A percentile compares a stretch with the other conserved stretches of the same genome.
These are phyloP conservation scores for Pythium rhizo-oryzae DNA, from an alignment of 352 stramenopile genomes.

Conservation along the genomic window DNA sequence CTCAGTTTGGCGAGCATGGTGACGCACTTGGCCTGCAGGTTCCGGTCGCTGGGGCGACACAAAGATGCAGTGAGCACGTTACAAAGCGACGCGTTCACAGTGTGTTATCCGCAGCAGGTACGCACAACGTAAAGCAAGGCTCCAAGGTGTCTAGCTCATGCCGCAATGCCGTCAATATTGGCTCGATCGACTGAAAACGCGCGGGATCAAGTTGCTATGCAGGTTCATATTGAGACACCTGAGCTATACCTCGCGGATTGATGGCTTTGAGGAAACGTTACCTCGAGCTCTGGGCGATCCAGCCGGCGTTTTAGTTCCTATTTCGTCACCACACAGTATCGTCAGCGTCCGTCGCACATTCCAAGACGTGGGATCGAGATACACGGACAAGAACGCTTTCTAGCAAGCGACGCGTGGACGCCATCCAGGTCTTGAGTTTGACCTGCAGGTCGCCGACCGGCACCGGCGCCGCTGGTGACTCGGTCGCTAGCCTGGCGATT, in stretches of 20 bases:
- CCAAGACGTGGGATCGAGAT: not conserved
- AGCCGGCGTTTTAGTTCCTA: slow-evolving; percentile 26
- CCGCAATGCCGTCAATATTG: slow-evolving; percentile 9
- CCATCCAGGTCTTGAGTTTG: slow-evolving; percentile 32
- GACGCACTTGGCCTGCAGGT: slow-evolving; percentile 27
- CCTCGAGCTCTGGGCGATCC: slow-evolving; percentile 17
- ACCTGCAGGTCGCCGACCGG: not conserved
- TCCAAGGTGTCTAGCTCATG: slow-evolving; percentile 13
- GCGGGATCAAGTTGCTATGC: slow-evolving; percentile 1
- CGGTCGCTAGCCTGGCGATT: slow-evolving; percentile 10
- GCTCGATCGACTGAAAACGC: slow-evolving; percentile 23
- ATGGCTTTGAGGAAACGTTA: not conserved
- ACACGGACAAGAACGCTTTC: slow-evolving; percentile 23
- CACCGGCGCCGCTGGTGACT: not conserved
- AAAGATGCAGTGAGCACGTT: not conserved
- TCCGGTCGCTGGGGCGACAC: slow-evolving; percentile 12
- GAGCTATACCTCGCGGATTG: too few relatives aligned
- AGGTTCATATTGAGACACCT: not conserved
- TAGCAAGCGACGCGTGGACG: slow-evolving; percentile 23
- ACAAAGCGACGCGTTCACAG: too few relatives aligned
- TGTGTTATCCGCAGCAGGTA: not conserved
- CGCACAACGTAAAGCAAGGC: slow-evolving; percentile 20
- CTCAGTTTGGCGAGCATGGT: slow-evolving; percentile 23
- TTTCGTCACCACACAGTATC: too few relatives aligned
- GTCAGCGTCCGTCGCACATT: not conserved